Base-by-base conservation (phyloP, 1,139 yeast genomes). In the Eremothecium coryli region DNA sequence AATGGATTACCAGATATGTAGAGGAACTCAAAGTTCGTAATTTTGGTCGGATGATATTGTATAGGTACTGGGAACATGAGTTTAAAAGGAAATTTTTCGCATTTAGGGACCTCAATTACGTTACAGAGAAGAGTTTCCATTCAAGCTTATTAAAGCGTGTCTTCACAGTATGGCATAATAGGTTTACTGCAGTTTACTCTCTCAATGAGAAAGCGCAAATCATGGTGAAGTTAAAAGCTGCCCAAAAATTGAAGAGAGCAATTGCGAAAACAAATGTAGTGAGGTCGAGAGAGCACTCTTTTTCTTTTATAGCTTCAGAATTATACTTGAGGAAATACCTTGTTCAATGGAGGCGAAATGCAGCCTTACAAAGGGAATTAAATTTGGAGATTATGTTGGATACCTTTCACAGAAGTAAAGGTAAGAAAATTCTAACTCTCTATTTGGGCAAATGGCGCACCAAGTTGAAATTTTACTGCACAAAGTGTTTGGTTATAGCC, bases 381-480 rank as follows among this genome's bases (percentile, higher is more conserved):
- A 45, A 39, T 25, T 32, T 53, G 18, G 33, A 35, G 18, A 24
- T 28, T 2, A 11, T 40, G 16, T 12, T 37, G 17, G 38, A 36
- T 11, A 35, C 30, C 20, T 38, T 38, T 20, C 31, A 26, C 20
- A 9, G 32, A 9, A 30, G 30, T 18, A 33, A 23, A 14, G 26
- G 29, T 7, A 4, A 14, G 6, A 13, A 25, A 7, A 5, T 23
- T 8, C 12, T 27, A 10, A 14, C 20, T 11, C 11, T 20, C 5
- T 29, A 21, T 12, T 39, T 49, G 7, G 31, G 15, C 4, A 20
- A 29, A 20, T 54, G 60, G 60, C 6, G 21, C 1, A 17, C 37
- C 3, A 48, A 32, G 17, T 26, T 23, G 13, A 33, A 26, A 4
- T 40, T 38, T 18, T 40, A 39, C 28, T 24, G 12, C 4, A 23